Base-by-base conservation (phyloP, 1,284 basidiomycete species). In the Somion occarium region DNA sequence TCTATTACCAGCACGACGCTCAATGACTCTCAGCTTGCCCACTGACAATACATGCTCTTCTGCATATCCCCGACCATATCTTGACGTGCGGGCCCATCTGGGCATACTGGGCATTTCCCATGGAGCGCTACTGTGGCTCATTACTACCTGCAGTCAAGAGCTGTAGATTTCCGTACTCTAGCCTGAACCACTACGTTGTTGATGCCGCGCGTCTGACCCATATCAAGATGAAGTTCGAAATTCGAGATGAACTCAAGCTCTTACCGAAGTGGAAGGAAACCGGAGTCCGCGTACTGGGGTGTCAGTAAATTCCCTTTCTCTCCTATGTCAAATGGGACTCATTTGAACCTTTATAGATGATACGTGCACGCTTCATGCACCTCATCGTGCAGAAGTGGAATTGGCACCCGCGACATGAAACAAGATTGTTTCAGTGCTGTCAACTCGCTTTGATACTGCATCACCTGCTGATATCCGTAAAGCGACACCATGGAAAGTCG, bases 101-200 rank as follows among this genome's bases (percentile, higher is more conserved):
- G 71, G 53, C 61, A 2, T 61, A 59, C 2, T 74, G 72, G 73
- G 64, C 66, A 2, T 74, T 68, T 49, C 66, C 55, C 7, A 67
- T 70, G 59, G 72, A 74, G 52, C 57, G 68, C 0, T 73, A 59
- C 46, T 73, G 70, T 58, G 68, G 68, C 1, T 41, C 48, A 22
- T 47, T 71, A 1, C 52, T 64, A 38, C 53, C 49, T 12, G 55
- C 58, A 5, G 58, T 64, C 19, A 48, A 42, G 13, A 66, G 59
- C 42, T 57, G 59, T 2, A 53, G 55, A 9, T 55, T 53, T 43
- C 67, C 67, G 9, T 69, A 56, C 42, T 55, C 61, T 2, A 59
- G 53, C 15, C 50, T 70, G 0, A 53, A 64, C 39, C 55, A 53
- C 3, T 57, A 53, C 24, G 52, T 68, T 11, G 18, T 61, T 3